A percentile compares a stretch with the other conserved stretches of the same genome.
phyloP scores from a whole-genome alignment of 1,139 yeast genomes.

The Blastobotrys raffinosifermentans region DNA sequence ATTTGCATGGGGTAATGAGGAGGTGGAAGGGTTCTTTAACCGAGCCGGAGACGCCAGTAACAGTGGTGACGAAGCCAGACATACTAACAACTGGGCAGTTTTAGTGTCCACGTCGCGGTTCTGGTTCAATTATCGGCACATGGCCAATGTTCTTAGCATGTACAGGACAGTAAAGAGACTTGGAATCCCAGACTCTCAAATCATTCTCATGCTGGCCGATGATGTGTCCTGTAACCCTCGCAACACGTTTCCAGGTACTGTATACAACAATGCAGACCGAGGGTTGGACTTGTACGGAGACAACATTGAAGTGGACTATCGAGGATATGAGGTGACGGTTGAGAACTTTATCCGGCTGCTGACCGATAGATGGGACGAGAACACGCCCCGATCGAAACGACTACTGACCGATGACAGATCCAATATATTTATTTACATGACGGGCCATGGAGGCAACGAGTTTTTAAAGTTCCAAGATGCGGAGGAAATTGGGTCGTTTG shows the following conservation, averaged over 20 bases:
- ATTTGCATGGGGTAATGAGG: constrained; percentile 1
- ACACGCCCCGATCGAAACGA: constrained; percentile 88
- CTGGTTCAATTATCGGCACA: constrained; percentile 97
- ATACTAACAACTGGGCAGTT: constrained; percentile 52
- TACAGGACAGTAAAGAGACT: constrained; percentile 91
- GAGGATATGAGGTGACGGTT: constrained; percentile 97
- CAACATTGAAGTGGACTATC: constrained; percentile 88
- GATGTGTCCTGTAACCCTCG: constrained; percentile 97
- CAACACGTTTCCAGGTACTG: constrained; percentile 93
- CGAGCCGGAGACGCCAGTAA: neutral
- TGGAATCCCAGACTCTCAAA: constrained; percentile 97
- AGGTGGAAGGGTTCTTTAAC: constrained; percentile 7
- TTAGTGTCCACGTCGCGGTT: constrained; percentile 91
- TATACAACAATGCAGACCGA: constrained; percentile 88
- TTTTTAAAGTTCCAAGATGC: constrained; percentile 97
- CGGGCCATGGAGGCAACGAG: constrained; percentile 99
- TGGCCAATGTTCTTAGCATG: constrained; percentile 93
- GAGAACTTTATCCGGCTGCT: constrained; percentile 85
- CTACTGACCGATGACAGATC: constrained; percentile 89
- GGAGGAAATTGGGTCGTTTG: constrained; percentile 93
- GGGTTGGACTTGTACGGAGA: constrained; percentile 94
- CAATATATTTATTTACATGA: constrained; percentile 87
- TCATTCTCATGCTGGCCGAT: constrained; percentile 90
- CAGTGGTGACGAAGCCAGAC: constrained; percentile 12
- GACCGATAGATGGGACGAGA: constrained; percentile 93